Evolutionary conservation across 228 moss, liverwort and hornwort species (phyloP), one percentile per base, ranked within the genome.

Genomic region (Sphagnum magellanicum): DNA sequence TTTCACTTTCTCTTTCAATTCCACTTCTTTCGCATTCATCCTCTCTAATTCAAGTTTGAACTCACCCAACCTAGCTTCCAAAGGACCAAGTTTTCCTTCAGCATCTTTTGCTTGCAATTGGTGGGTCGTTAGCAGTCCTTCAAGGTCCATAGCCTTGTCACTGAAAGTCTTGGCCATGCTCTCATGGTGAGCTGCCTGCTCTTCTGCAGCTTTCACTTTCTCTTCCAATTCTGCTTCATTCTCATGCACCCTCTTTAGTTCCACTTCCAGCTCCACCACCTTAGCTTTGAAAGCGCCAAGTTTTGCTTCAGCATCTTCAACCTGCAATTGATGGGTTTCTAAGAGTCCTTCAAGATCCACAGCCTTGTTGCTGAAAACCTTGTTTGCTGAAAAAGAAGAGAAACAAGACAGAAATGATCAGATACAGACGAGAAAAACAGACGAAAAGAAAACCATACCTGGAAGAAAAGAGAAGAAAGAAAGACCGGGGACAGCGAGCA

Each of bases 1-100:
- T 60, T 70, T 76, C 52, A 69, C 15, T 55, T 79, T 79, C 55
- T 82, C 82, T n/a, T 79, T 76, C 51, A 72, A 48, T 66, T 76
- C 79, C 50, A 65, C 73, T 65, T 76, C 79, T 53, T 67, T 75
- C 53, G 59, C 68, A 63, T 67, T 73, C 60, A 68, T 79, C 17
- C 73, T 50, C 32, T 69, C 71, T 51, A 79, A 51, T 67, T 83
- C 83, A 65, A 79, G 79, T 51, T 79, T 79, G 70, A 83, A 58
- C 12, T 79, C 76, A 66, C 73, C 65, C 63, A 79, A 61, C 50
- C 61, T 46, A 15, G 13, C 14, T 8, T 59, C 68, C 55, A 12
- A 69, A 14, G 49, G 55, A 51, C 76, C 70, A 7, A 49, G 73
- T 77, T 77, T 74, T 6, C 73, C 73, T 70, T 67, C 74, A 57